Evolutionary conservation across 1,284 basidiomycete species (phyloP).

Genomic region (Ceratobasidium papillatum): DNA sequence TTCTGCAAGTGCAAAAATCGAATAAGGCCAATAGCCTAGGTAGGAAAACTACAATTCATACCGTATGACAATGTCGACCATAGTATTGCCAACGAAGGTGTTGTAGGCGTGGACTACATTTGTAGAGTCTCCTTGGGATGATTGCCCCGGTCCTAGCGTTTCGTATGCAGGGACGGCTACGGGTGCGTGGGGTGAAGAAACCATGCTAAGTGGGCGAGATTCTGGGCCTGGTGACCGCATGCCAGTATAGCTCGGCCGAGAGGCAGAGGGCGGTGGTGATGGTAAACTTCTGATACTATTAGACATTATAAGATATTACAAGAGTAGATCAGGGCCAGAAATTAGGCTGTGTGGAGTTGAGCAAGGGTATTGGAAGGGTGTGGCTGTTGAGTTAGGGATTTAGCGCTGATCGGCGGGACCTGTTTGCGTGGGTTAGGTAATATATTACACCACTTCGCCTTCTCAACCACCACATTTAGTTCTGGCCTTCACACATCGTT

Average conservation of each 20-base stretch:
- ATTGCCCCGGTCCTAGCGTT: background rate
- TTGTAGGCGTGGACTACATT: slow-evolving; percentile 17
- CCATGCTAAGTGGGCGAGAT: slow-evolving; percentile 1
- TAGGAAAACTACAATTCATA: background rate
- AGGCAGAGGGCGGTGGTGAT: background rate
- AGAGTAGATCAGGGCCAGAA: background rate
- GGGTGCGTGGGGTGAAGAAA: background rate
- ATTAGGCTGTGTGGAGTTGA: background rate
- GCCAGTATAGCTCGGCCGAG: background rate
- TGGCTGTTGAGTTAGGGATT: background rate
- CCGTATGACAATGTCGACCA: slow-evolving; percentile 19
- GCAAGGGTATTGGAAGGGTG: background rate
- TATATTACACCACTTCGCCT: background rate
- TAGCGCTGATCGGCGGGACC: background rate
- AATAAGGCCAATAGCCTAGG: background rate
- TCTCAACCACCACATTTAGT: background rate
- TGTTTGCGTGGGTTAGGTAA: background rate
- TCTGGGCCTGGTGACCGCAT: background rate
- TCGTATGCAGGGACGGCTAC: background rate
- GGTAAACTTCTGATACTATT: slow-evolving; percentile 10
- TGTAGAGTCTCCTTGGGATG: background rate
- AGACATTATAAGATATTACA: background rate
- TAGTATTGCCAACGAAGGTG: background rate
- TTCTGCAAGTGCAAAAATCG: background rate
- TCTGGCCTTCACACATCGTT: background rate